phyloP scores from a whole-genome alignment of 192 early-diverging fungal species.

The Podila minutissima region DNA sequence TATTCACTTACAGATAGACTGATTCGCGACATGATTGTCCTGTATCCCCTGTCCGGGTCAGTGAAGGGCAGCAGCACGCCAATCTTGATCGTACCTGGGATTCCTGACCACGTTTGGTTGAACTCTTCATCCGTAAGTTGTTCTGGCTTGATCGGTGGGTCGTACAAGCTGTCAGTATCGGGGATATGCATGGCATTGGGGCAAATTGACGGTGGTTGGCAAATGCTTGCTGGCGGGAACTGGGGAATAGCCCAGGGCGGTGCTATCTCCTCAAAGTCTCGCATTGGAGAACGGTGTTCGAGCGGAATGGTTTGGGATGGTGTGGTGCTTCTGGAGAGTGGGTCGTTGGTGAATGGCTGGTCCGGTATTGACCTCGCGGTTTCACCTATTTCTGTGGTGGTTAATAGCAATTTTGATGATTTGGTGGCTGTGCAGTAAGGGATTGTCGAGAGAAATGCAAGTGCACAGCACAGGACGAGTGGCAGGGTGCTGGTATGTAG shows the following conservation, averaged over 20 bases:
- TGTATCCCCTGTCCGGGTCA: background rate
- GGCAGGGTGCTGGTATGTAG: background rate
- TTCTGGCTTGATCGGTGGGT: slow-evolving; percentile 18
- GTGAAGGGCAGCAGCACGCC: slow-evolving; percentile 35
- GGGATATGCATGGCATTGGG: background rate
- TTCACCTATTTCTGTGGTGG: too few species aligned
- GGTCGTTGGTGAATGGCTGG: too few species aligned
- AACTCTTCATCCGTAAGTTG: slow-evolving; percentile 33
- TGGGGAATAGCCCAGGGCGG: background rate
- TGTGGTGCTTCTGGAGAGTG: too few species aligned
- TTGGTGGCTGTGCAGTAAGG: background rate
- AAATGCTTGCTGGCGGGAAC: background rate
- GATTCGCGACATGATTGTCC: slow-evolving; percentile 8
- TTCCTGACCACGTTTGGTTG: slow-evolving; percentile 19
- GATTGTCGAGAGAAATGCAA: background rate
- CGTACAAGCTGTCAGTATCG: background rate
- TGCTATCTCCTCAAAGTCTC: too few species aligned
- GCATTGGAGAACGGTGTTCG: too few species aligned
- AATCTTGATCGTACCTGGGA: slow-evolving; percentile 25
- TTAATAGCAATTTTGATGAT: background rate
- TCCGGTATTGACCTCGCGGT: too few species aligned
- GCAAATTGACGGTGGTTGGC: background rate
- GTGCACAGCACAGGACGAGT: background rate
- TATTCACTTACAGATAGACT: slow-evolving; percentile 21
- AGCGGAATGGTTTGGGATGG: too few species aligned